Percentiles rank a stretch among this genome's conserved stretches.
Conservation (phyloP, 768 basidiomycete genomes). For the Candolleomyces aberdarensis region DNA sequence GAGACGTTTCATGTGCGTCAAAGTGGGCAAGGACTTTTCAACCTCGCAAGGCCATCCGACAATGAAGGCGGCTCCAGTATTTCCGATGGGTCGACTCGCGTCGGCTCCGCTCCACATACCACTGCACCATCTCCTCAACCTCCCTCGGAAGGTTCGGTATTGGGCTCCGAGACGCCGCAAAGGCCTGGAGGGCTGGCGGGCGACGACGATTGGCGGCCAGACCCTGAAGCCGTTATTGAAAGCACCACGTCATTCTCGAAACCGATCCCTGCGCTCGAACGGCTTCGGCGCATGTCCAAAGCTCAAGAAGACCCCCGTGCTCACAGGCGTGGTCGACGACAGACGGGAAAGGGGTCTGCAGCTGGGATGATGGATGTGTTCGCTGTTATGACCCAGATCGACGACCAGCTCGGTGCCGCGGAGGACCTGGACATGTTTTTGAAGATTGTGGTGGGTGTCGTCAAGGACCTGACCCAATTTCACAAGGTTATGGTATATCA, state of each 20-base stretch:
- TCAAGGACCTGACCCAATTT: constrained; percentile 80
- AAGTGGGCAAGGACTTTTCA: no score
- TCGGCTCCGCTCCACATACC: constrained; percentile 5
- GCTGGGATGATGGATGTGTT: constrained; percentile 79
- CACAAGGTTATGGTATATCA: constrained; percentile 81
- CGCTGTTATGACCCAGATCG: constrained; percentile 73
- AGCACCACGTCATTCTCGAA: constrained; percentile 67
- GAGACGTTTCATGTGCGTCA: no score
- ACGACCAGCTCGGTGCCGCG: constrained; percentile 71
- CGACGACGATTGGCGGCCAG: constrained; percentile 40
- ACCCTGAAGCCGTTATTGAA: constrained; percentile 59
- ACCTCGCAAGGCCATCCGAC: no score
- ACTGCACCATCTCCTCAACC: constrained; percentile 9
- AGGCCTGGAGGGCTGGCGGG: constrained; percentile 16
- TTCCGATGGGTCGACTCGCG: constrained; percentile 14
- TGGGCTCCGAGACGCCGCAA: constrained; percentile 1
- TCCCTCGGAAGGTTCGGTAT: not conserved
- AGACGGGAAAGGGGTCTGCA: constrained; percentile 17
- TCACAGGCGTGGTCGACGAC: constrained; percentile 15
- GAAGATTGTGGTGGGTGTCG: constrained; percentile 64
- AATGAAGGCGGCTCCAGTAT: no score
- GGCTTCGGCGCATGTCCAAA: constrained; percentile 50
- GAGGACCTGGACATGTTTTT: constrained; percentile 65
- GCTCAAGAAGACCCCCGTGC: not conserved
- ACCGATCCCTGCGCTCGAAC: constrained; percentile 68